These are phyloP conservation scores for Macadamia integrifolia DNA, from an alignment of 164 flowering plant genomes.

Conservation along the genomic window DNA sequence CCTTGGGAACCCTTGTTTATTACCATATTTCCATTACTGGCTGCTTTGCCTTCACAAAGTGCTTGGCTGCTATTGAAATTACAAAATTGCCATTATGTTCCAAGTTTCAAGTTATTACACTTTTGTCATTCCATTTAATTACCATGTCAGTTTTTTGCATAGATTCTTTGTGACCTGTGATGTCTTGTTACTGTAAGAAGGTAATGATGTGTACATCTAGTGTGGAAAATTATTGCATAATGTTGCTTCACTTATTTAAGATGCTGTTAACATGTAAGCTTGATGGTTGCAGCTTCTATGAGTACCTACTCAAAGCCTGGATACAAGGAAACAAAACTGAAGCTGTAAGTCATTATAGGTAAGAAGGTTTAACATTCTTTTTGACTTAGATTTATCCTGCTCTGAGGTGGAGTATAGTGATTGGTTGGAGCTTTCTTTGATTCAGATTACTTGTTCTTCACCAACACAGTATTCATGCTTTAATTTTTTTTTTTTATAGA, in stretches of 20 bases:
- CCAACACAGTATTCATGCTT: neutral
- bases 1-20: too few relatives aligned
- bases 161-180: too few relatives aligned
- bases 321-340: conserved; percentile 92
- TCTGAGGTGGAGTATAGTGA: neutral
- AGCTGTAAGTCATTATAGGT: conserved; percentile 77
- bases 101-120: too few relatives aligned
- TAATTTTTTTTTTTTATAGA: neutral
- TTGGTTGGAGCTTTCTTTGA: neutral
- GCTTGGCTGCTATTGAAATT: too few relatives aligned
- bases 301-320: conserved; percentile 95
- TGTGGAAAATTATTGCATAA: neutral
- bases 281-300: conserved; percentile 77
- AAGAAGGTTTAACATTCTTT: neutral
- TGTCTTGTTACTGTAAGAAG: too few relatives aligned
- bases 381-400: neutral
- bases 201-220: too few relatives aligned
- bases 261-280: conserved; percentile 14
- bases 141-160: too few relatives aligned
- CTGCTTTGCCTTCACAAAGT: too few relatives aligned
- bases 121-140: too few relatives aligned
- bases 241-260: neutral
- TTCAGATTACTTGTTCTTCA: neutral
- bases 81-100: too few relatives aligned
- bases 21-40: too few relatives aligned